These are phyloP conservation scores for Zoysia japonica DNA, from an alignment of 176 grass and related monocot genomes.

Conservation along the genomic window DNA sequence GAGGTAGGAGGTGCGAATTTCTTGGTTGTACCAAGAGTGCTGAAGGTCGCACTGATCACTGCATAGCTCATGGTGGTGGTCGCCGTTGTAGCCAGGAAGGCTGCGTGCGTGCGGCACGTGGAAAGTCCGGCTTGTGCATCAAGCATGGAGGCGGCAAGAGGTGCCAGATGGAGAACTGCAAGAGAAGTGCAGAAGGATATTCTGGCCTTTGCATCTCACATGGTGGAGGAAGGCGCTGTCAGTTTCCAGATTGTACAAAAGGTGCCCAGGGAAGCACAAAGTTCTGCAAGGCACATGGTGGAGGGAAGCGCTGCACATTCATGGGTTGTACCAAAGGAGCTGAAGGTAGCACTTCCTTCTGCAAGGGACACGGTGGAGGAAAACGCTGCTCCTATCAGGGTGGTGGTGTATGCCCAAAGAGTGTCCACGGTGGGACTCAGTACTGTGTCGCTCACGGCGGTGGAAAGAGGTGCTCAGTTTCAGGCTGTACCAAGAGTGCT, in stretches of 20 bases:
- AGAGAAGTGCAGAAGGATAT: slow-evolving; percentile 68
- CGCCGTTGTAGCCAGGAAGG: slow-evolving; percentile 55
- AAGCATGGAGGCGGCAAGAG: slow-evolving; percentile 84
- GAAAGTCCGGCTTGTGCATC: slow-evolving; percentile 84
- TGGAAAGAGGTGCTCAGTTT: slow-evolving; percentile 60
- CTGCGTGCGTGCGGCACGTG: slow-evolving; percentile 70
- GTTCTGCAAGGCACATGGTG: slow-evolving; percentile 78
- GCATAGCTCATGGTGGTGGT: slow-evolving; percentile 74
- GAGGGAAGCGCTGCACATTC: slow-evolving; percentile 86
- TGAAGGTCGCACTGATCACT: slow-evolving; percentile 67
- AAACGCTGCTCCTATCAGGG: slow-evolving; percentile 72
- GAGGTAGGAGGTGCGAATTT: slow-evolving; percentile 63
- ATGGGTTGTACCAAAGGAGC: slow-evolving; percentile 69
- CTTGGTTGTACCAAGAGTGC: slow-evolving; percentile 78
- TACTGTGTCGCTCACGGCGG: slow-evolving; percentile 77
- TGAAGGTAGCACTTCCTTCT: slow-evolving; percentile 75
- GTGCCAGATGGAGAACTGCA: slow-evolving; percentile 69
- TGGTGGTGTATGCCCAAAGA: slow-evolving; percentile 71
- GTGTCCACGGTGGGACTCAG: slow-evolving; percentile 61
- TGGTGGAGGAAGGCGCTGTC: slow-evolving; percentile 69
- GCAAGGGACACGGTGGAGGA: slow-evolving; percentile 83
- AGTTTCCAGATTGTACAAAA: slow-evolving; percentile 61
- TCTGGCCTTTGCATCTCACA: slow-evolving; percentile 82
- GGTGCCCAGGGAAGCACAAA: slow-evolving; percentile 83
- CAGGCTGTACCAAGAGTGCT: slow-evolving; percentile 70